These are phyloP conservation scores for Bacterosira constricta DNA, from an alignment of 108 stramenopile species.

Conservation along the genomic window DNA sequence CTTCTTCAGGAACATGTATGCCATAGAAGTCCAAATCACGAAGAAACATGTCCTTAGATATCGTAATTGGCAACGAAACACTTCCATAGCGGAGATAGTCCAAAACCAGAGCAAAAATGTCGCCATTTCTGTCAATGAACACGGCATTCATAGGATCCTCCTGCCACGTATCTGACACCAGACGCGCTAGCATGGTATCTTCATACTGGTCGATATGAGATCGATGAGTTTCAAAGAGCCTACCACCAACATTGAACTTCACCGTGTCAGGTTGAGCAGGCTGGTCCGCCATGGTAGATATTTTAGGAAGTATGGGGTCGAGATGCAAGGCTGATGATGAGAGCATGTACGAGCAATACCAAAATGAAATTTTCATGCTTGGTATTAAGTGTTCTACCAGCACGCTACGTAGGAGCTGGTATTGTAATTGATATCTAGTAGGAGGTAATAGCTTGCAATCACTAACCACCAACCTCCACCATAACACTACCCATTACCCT, in stretches of 20 bases:
- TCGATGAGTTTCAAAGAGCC: neutral
- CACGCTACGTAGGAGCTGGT: no score
- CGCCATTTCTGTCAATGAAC: conserved; percentile 10
- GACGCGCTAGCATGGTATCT: neutral
- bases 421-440: no score
- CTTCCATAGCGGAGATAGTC: conserved; percentile 8
- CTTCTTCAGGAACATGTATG: conserved; percentile 5
- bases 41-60: conserved; percentile 14
- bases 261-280: no score
- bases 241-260: neutral
- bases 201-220: neutral
- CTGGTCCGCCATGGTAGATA: no score
- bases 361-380: no score
- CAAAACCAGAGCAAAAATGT: conserved; percentile 2
- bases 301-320: no score
- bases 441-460: no score
- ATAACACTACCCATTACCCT: no score
- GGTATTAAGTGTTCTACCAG: no score
- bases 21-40: conserved; percentile 19
- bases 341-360: no score
- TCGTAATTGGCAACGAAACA: neutral
- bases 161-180: neutral
- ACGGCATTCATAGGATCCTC: neutral
- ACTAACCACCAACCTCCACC: no score
- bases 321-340: no score